phyloP scores from a whole-genome alignment of 2,329 filamentous ascomycete genomes.

The Scortechinia acanthostroma region DNA sequence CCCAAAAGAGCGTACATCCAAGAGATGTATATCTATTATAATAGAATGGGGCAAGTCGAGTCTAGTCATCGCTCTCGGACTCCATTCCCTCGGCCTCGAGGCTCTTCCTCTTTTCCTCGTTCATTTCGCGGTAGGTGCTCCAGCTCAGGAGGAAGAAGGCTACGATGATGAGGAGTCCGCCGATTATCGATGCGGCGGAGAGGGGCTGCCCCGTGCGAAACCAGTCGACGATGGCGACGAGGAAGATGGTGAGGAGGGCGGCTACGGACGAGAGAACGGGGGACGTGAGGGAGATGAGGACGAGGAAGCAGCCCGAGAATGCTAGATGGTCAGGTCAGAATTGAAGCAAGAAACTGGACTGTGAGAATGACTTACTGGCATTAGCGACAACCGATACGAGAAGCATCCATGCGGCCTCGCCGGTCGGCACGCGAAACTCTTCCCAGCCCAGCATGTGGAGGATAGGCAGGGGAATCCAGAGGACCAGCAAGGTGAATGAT shows the following conservation, averaged over 20 bases:
- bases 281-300: conserved; percentile 85
- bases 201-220: conserved; percentile 72
- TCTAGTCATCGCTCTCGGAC: background rate
- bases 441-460: conserved; percentile 75
- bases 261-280: conserved; percentile 90
- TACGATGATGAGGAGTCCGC: conserved; percentile 79
- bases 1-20: too few species aligned
- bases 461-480: conserved; percentile 87
- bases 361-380: conserved; percentile 35
- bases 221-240: conserved; percentile 90
- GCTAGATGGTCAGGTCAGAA: conserved; percentile 14
- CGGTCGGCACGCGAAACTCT: conserved; percentile 72
- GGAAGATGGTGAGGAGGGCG: conserved; percentile 89
- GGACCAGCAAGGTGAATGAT: conserved; percentile 72
- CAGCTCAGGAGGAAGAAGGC: conserved; percentile 83
- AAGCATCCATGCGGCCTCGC: conserved; percentile 73
- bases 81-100: conserved; percentile 16
- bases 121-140: conserved; percentile 90
- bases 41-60: too few species aligned
- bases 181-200: conserved; percentile 67
- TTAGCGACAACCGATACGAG: conserved; percentile 77
- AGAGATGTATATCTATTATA: too few species aligned
- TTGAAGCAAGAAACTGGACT: background rate
- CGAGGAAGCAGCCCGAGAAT: conserved; percentile 87
- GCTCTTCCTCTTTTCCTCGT: conserved; percentile 68